These are phyloP conservation scores for Monocercomonoides exilis DNA, from an alignment of 78 protist species.

Conservation along the genomic window DNA sequence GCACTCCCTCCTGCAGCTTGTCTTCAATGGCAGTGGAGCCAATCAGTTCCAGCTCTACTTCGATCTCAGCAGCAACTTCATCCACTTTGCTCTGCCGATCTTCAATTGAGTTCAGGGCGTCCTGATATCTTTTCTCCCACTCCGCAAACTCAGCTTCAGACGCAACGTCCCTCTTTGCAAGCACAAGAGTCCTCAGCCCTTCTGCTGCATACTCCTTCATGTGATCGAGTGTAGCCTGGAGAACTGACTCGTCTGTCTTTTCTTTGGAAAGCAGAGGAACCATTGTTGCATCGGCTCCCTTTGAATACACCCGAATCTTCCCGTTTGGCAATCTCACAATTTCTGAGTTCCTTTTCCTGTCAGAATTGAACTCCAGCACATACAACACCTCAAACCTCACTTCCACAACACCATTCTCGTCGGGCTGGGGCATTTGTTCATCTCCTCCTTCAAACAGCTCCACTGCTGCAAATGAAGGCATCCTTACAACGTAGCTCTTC, in stretches of 20 bases:
- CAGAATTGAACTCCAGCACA: slow-evolving; percentile 56
- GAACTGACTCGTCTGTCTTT: not conserved
- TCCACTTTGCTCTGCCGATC: not conserved
- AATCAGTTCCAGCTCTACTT: slow-evolving; percentile 41
- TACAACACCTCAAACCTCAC: slow-evolving; percentile 40
- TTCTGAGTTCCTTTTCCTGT: slow-evolving; percentile 62
- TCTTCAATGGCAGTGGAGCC: slow-evolving; percentile 86
- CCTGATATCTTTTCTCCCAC: not conserved
- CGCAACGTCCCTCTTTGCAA: not conserved
- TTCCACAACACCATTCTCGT: slow-evolving; percentile 37
- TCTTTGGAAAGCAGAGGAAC: not conserved
- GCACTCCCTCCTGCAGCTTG: slow-evolving; percentile 76
- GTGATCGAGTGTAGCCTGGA: slow-evolving; percentile 57
- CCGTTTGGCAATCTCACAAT: slow-evolving; percentile 29
- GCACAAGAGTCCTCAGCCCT: not conserved
- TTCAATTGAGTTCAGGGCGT: not conserved
- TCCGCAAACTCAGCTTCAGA: slow-evolving; percentile 17
- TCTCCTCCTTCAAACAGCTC: slow-evolving; percentile 81
- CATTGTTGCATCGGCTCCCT: not conserved
- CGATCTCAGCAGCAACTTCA: slow-evolving; percentile 28
- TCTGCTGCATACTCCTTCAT: slow-evolving; percentile 79
- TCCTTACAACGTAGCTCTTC: not conserved
- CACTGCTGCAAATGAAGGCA: slow-evolving; percentile 48
- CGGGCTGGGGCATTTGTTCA: slow-evolving; percentile 73
- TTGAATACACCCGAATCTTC: not conserved